Conservation (phyloP, 164 flowering plant species). For the Liriodendron chinense region DNA sequence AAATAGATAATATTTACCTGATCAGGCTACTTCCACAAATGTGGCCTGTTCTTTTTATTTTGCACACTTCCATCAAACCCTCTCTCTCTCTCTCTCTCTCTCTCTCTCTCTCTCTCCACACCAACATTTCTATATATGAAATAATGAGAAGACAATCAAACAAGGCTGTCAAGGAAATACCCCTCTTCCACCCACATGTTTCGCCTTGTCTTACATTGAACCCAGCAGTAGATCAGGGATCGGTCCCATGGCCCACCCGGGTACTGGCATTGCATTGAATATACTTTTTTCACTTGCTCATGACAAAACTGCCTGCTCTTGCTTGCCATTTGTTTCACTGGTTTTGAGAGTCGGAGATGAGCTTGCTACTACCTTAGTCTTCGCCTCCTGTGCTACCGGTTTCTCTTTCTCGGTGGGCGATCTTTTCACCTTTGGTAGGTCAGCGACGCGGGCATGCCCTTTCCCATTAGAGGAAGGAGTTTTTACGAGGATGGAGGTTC, state of each 20-base stretch:
- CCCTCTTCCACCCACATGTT: neutral
- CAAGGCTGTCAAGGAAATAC: neutral
- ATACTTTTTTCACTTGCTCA: neutral
- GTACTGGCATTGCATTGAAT: neutral
- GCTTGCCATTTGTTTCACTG: conserved; percentile 11
- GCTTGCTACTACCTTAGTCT: conserved; percentile 17
- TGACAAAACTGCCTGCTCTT: conserved; percentile 10
- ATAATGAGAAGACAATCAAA: neutral
- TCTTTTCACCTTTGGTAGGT: conserved; percentile 37
- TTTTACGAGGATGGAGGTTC: conserved; percentile 30
- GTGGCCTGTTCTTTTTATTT: conserved; percentile 16
- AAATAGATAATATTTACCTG: neutral
- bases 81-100: too few relatives aligned
- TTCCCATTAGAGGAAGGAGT: conserved; percentile 38
- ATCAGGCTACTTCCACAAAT: neutral
- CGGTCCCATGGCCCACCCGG: neutral
- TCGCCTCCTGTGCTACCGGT: conserved; percentile 21
- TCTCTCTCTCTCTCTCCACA: conserved; percentile 5
- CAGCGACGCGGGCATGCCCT: conserved; percentile 14
- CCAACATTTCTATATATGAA: conserved; percentile 4
- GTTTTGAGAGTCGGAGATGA: conserved; percentile 15
- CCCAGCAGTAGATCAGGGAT: neutral
- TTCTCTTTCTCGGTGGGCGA: conserved; percentile 49
- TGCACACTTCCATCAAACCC: conserved; percentile 17
- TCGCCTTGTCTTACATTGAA: neutral